Evolutionary conservation across 2,329 filamentous ascomycete genomes (phyloP).

Genomic region (Aureobasidium musti): DNA sequence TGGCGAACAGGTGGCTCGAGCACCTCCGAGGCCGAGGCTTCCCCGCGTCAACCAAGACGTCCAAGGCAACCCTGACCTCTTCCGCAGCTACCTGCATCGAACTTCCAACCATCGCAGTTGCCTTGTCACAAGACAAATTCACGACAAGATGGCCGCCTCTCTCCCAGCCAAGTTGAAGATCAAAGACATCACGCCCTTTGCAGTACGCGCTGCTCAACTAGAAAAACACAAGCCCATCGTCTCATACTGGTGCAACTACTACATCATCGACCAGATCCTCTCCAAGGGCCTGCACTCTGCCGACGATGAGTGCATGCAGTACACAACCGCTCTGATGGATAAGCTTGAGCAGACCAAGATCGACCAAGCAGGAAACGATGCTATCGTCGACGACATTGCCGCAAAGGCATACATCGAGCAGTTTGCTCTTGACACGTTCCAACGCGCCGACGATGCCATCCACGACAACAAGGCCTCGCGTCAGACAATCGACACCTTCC

Average conservation of each 20-base stretch:
- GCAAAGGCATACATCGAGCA: constrained; percentile 93
- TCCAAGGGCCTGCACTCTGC: constrained; percentile 73
- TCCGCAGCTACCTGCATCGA: not conserved
- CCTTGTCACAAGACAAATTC: constrained; percentile 1
- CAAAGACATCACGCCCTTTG: constrained; percentile 76
- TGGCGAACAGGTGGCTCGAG: constrained; percentile 23
- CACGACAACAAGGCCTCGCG: constrained; percentile 79
- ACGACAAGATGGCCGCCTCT: constrained; percentile 65
- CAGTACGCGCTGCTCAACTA: constrained; percentile 79
- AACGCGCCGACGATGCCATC: constrained; percentile 78
- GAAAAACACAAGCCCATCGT: constrained; percentile 83
- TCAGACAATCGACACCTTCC: constrained; percentile 93
- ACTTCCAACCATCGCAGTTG: constrained; percentile 10
- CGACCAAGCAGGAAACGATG: constrained; percentile 74
- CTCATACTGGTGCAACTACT: constrained; percentile 95
- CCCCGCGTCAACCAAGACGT: not conserved
- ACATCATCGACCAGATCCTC: constrained; percentile 90
- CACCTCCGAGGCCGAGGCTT: constrained; percentile 25
- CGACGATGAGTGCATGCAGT: constrained; percentile 76
- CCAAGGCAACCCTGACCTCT: not conserved
- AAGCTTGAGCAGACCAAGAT: constrained; percentile 81
- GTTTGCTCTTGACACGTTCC: constrained; percentile 86
- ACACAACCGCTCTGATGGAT: constrained; percentile 84
- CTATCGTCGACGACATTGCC: constrained; percentile 79
- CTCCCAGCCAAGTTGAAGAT: constrained; percentile 71